Evolutionary conservation across 495 filamentous ascomycete species (phyloP), one percentile per base, ranked within the genome.

Genomic region (Antarctomyces pellizariae): DNA sequence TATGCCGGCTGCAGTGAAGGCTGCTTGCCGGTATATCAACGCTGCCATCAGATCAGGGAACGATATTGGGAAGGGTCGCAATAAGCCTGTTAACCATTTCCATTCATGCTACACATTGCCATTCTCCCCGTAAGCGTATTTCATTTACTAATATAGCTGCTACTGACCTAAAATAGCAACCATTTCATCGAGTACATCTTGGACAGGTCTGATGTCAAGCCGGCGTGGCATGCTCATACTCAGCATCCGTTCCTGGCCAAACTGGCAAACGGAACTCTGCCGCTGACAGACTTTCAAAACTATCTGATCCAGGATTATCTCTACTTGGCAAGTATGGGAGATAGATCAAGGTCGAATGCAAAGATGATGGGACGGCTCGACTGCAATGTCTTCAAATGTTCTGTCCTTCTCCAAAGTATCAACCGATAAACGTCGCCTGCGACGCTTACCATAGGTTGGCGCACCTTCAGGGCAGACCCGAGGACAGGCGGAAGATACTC

Each of bases 21-120:
- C 50, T 18, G 80, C 70, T 2, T 75, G 79, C 33, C 57, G 61
- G 19, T 95, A 86, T 38, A 63, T 95, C 25, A 74, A 82, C 38
- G 75, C 65, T 0, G 84, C 71, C 5, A 95, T 95, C 44, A 71
- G 53, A 42, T 72, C 67, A 2, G 80, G 77, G 17, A 57, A 59
- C 25, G 54, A 69, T 27, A 39, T 90, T 20, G 84, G 84, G 0
- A 59, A 65, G 25, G 84, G 84, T 5, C n/a, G n/a, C n/a, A 77
- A 66, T 47, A 84, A 84, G 0, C 83, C 86, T 1, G 69, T 97
- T 34, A 90, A 92, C 37, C 84, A 92, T 47, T 89, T 92, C 38
- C 83, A 95, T 45, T 89, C 80, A 2, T 55, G 67, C 2, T 71
- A 78, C 32, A 63, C 56, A 1, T 48, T 91, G 32, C 79, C 82